Evolutionary conservation across 805 yeast genomes (phyloP), one percentile per base, ranked within the genome.

Genomic region (Tetrapisispora iriomotensis): DNA sequence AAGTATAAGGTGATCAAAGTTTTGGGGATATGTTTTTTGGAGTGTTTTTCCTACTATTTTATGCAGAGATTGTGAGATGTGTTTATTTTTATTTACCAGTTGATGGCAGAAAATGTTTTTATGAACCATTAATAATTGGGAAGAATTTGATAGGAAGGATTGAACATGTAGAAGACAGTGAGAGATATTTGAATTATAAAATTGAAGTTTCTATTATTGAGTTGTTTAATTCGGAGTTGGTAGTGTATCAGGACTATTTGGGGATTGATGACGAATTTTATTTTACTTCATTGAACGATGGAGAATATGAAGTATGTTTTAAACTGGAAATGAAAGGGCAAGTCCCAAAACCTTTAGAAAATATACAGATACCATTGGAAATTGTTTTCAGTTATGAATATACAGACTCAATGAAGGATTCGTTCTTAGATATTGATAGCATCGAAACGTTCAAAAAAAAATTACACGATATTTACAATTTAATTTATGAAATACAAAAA

Each of bases 281-380:
- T 87, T 87, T 84, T 67, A 80, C 88, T 10, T 82, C 96, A 1
- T 64, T 77, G 34, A 95, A 82, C 39, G 67, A 80, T 9, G 96
- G 96, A 28, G 94, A 83, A 58, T 96, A 87, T 67, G 71, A 72
- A 51, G 71, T 88, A 51, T 87, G 96, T 64, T 65, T 87, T 60
- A 77, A n/a, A n/a, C n/a, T n/a, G n/a, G n/a, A n/a, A n/a, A n/a
- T n/a, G n/a, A n/a, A n/a, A n/a, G n/a, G n/a, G n/a, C n/a, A n/a
- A n/a, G n/a, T n/a, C n/a, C n/a, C n/a, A n/a, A n/a, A n/a, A n/a
- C n/a, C n/a, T n/a, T n/a, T n/a, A n/a, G n/a, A n/a, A n/a, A n/a
- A n/a, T n/a, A n/a, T n/a, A n/a, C n/a, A n/a, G n/a, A n/a, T n/a
- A n/a, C n/a, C n/a, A n/a, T n/a, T n/a, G n/a, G n/a, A n/a, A n/a